phyloP scores from a whole-genome alignment of 208 protist species.

The Crithidia fasciculata region DNA sequence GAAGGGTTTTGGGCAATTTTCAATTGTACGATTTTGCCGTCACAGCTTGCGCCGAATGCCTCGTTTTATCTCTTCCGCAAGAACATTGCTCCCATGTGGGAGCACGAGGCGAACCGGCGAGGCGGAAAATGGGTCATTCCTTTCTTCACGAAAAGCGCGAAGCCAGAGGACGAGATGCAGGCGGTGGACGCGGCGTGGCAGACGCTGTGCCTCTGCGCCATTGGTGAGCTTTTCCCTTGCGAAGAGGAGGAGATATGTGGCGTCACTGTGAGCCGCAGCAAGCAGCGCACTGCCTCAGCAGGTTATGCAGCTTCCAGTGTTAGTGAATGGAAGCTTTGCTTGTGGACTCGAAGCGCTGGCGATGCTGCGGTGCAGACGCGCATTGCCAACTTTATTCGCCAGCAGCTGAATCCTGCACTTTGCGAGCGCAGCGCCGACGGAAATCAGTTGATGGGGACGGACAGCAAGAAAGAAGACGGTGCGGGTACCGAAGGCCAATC shows the following conservation, averaged over 20 bases:
- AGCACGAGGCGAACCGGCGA: conserved; percentile 89
- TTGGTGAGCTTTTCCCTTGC: conserved; percentile 83
- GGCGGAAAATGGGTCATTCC: conserved; percentile 87
- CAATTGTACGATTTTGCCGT: conserved; percentile 77
- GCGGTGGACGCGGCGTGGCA: conserved; percentile 83
- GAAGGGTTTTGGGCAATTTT: conserved; percentile 89
- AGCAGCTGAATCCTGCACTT: conserved; percentile 40
- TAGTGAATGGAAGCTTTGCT: conserved; percentile 78
- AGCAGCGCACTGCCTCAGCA: conserved; percentile 28
- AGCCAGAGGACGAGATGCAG: conserved; percentile 25
- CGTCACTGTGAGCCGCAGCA: conserved; percentile 65
- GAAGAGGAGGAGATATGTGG: conserved; percentile 89
- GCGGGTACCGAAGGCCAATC: background rate
- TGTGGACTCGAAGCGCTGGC: conserved; percentile 88
- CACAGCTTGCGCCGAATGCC: conserved; percentile 68
- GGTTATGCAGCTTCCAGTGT: conserved; percentile 8
- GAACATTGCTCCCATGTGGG: conserved; percentile 92
- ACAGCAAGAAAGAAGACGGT: background rate
- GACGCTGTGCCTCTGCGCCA: conserved; percentile 70
- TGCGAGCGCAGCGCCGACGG: background rate
- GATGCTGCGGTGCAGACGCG: conserved; percentile 60
- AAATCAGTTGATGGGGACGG: background rate
- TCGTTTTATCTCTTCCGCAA: conserved; percentile 91
- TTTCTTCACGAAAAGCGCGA: conserved; percentile 40
- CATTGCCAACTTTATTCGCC: conserved; percentile 68